Evolutionary conservation across 1,284 basidiomycete species (phyloP).

Genomic region (Apiotrichum montevideense): DNA sequence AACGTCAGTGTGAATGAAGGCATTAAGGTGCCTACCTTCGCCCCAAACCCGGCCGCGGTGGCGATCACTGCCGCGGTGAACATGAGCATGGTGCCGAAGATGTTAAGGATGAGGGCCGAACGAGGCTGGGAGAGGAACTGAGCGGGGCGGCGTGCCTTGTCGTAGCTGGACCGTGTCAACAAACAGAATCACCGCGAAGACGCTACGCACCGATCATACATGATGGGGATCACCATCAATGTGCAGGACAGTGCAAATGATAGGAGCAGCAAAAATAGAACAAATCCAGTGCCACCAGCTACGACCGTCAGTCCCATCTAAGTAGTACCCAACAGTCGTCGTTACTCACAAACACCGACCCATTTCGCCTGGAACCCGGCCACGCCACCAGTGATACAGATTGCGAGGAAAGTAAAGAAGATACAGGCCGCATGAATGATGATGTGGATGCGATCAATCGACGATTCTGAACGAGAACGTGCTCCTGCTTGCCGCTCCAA

Average conservation of each 20-base stretch:
- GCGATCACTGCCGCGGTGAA: slow-evolving; percentile 62
- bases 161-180: slow-evolving; percentile 45
- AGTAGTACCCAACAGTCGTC: neutral
- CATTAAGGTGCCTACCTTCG: neutral
- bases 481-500: neutral
- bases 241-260: slow-evolving; percentile 65
- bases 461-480: neutral
- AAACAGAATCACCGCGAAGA: neutral
- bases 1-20: neutral
- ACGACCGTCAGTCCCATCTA: neutral
- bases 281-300: slow-evolving; percentile 80
- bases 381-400: slow-evolving; percentile 79
- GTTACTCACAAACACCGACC: slow-evolving; percentile 70
- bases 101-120: slow-evolving; percentile 70
- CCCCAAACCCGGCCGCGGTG: slow-evolving; percentile 5
- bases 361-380: slow-evolving; percentile 79
- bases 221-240: slow-evolving; percentile 67
- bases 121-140: slow-evolving; percentile 72
- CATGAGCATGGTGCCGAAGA: slow-evolving; percentile 58
- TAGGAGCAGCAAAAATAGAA: slow-evolving; percentile 70
- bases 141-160: slow-evolving; percentile 66
- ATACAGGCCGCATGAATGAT: slow-evolving; percentile 23
- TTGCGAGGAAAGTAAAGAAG: slow-evolving; percentile 82
- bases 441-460: neutral
- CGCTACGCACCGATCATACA: slow-evolving; percentile 64